Evolutionary conservation across 352 stramenopile genomes (phyloP).

Genomic region (Phytopythium helicoides): DNA sequence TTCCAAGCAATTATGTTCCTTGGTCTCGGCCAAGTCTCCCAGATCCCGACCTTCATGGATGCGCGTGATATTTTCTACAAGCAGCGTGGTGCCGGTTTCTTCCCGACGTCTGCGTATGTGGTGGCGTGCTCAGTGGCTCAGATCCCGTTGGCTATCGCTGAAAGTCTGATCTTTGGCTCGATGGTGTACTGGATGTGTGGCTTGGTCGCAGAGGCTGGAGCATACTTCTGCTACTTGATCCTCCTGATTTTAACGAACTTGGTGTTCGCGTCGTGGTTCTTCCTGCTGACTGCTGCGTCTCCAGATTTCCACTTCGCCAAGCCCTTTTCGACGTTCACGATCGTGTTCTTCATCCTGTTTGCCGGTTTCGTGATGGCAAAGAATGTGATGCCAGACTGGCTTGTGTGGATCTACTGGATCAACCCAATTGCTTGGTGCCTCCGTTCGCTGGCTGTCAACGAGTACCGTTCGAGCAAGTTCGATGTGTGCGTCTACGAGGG

Average conservation of each 20-base stretch:
- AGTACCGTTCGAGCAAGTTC: conserved; percentile 23
- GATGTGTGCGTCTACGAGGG: conserved; percentile 35
- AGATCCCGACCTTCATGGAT: too few relatives aligned
- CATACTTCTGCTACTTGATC: conserved; percentile 42
- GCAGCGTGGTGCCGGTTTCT: conserved; percentile 77
- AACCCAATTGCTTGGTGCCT: conserved; percentile 46
- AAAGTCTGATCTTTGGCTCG: conserved; percentile 70
- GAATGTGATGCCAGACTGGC: conserved; percentile 34
- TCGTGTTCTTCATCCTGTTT: conserved; percentile 47
- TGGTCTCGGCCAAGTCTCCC: conserved; percentile 62
- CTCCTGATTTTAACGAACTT: conserved; percentile 44
- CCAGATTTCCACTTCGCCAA: conserved; percentile 27
- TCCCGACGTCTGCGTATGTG: conserved; percentile 55
- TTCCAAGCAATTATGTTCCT: conserved; percentile 79
- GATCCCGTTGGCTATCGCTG: conserved; percentile 54
- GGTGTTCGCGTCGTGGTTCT: conserved; percentile 43
- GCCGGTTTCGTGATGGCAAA: conserved; percentile 47
- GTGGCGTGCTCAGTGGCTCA: conserved; percentile 55
- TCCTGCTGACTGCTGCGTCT: conserved; percentile 28
- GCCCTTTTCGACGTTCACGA: conserved; percentile 29
- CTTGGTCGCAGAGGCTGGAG: conserved; percentile 17
- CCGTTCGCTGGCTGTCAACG: conserved; percentile 27
- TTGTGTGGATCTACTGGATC: conserved; percentile 57
- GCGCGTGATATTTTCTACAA: too few relatives aligned
- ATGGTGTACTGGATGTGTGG: conserved; percentile 85